Evolutionary conservation across 257 asterid species (phyloP).

Genomic region (Rhazya stricta): DNA sequence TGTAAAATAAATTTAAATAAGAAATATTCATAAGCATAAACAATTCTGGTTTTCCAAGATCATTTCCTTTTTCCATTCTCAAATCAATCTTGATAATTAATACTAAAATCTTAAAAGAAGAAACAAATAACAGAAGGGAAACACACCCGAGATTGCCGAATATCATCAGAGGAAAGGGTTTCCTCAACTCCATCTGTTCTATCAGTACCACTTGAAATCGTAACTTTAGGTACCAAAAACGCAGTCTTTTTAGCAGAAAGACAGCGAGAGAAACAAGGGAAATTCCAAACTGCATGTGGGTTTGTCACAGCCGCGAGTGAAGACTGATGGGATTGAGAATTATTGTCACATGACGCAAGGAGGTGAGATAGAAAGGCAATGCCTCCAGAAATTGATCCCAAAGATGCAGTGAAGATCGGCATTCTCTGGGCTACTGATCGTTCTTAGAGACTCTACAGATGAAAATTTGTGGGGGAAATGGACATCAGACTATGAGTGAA

Average conservation of each 20-base stretch:
- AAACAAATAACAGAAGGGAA: slow-evolving; percentile 6
- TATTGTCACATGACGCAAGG: slow-evolving; percentile 26
- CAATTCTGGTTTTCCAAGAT: background rate
- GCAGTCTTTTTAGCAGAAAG: slow-evolving; percentile 36
- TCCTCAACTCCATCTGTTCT: slow-evolving; percentile 42
- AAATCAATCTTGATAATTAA: background rate
- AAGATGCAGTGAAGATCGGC: slow-evolving; percentile 46
- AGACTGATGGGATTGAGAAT: slow-evolving; percentile 5
- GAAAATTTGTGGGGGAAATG: background rate
- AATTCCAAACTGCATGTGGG: slow-evolving; percentile 24
- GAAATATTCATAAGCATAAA: slow-evolving; percentile 21
- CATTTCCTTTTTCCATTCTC: background rate
- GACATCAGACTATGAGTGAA: background rate
- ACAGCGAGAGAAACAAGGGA: slow-evolving; percentile 29
- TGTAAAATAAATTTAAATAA: slow-evolving; percentile 39
- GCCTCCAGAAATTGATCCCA: slow-evolving; percentile 51
- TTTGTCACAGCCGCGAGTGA: slow-evolving; percentile 5
- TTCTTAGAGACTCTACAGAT: background rate
- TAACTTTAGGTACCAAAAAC: slow-evolving; percentile 39
- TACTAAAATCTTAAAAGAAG: background rate
- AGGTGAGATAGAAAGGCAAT: slow-evolving; percentile 41
- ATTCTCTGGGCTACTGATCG: slow-evolving; percentile 23
- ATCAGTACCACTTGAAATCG: slow-evolving; percentile 52
- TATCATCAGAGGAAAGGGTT: slow-evolving; percentile 39
- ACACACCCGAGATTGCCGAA: slow-evolving; percentile 70